A percentile compares a stretch with the other conserved stretches of the same genome.
phyloP scores from a whole-genome alignment of 306 rosid species.

The Ammopiptanthus mongolicus region DNA sequence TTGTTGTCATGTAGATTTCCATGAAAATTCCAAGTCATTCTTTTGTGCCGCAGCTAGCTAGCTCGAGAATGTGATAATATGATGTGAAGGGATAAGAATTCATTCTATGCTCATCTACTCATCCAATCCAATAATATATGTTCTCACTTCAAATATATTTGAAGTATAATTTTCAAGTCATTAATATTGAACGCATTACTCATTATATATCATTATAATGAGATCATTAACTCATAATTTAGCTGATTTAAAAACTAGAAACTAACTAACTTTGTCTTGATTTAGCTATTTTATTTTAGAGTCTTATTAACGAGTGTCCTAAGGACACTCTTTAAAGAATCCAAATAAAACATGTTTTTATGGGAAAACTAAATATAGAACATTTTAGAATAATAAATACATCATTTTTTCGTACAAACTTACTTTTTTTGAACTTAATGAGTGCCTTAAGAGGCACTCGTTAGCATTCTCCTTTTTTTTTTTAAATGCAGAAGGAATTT shows the following conservation, averaged over 20 bases:
- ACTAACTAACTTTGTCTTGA: neutral
- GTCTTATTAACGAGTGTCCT: no score
- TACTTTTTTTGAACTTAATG: no score
- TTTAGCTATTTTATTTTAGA: no score
- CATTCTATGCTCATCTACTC: neutral
- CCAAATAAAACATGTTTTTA: no score
- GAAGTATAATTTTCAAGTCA: neutral
- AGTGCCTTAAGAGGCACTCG: no score
- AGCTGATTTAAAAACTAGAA: neutral
- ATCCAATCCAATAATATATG: neutral
- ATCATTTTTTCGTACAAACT: no score
- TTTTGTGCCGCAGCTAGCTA: neutral
- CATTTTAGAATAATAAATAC: no score
- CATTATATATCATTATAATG: neutral
- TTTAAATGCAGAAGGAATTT: no score
- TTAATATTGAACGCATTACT: neutral
- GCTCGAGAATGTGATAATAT: neutral
- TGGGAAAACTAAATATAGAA: no score
- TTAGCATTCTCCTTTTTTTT: no score
- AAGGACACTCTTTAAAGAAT: no score
- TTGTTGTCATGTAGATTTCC: no score
- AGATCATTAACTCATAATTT: neutral
- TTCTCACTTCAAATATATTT: neutral
- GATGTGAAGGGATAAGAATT: neutral
- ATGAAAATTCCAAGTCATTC: neutral